A percentile compares a stretch with the other conserved stretches of the same genome.
phyloP scores from a whole-genome alignment of 495 filamentous ascomycete genomes.

The Penicillium cosmopolitanum region DNA sequence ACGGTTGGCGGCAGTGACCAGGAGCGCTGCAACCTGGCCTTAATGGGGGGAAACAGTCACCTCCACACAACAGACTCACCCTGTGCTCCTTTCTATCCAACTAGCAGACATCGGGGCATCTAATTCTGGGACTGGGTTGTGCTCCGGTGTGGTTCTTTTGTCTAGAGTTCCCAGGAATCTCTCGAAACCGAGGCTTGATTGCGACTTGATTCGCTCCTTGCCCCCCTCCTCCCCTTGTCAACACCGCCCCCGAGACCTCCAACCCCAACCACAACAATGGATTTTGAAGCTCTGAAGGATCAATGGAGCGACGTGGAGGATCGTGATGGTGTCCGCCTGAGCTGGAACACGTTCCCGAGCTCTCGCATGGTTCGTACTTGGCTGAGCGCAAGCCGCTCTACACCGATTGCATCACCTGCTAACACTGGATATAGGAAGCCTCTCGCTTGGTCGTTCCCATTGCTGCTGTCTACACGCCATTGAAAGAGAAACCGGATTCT shows the following conservation, averaged over 20 bases:
- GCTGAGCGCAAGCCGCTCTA: conserved; percentile 13
- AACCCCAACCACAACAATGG: conserved; percentile 56
- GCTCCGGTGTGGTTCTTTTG: conserved; percentile 32
- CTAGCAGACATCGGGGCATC: conserved; percentile 27
- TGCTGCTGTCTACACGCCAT: conserved; percentile 92
- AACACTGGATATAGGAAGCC: conserved; percentile 71
- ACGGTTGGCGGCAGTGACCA: conserved; percentile 40
- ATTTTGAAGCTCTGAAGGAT: conserved; percentile 86
- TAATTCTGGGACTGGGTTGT: conserved; percentile 37
- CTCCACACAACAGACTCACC: conserved; percentile 42
- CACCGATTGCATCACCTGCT: conserved; percentile 27
- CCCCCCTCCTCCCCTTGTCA: conserved; percentile 33
- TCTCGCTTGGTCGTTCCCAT: conserved; percentile 96
- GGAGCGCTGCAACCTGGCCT: conserved; percentile 55
- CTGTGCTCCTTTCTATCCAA: conserved; percentile 19
- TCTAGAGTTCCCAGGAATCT: conserved; percentile 25
- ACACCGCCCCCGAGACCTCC: conserved; percentile 30
- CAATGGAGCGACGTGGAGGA: conserved; percentile 98
- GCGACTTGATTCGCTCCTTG: conserved; percentile 22
- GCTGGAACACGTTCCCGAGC: conserved; percentile 99
- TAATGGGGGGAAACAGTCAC: conserved; percentile 32
- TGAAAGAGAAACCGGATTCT: conserved; percentile 92
- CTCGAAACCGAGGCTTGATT: conserved; percentile 19
- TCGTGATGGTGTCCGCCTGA: conserved; percentile 92
- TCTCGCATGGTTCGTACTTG: conserved; percentile 79